Conservation (phyloP, 2,329 filamentous ascomycete genomes). For the Neophaeococcomyces mojaviensis region DNA sequence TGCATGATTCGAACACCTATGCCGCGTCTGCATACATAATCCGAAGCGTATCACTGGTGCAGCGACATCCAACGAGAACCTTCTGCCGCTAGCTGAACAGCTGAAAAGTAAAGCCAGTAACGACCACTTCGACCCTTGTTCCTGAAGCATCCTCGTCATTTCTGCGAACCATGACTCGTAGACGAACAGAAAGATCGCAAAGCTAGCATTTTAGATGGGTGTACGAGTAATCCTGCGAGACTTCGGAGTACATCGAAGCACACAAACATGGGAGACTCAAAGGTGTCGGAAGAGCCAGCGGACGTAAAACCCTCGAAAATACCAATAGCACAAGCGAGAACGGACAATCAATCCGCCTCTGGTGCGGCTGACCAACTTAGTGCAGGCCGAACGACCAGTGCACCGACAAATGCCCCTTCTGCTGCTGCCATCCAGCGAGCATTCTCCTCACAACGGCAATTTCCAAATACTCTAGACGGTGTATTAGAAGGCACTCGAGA, state of each 20-base stretch:
- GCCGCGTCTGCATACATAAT: too few species aligned
- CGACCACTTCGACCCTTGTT: not conserved
- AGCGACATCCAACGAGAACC: too few species aligned
- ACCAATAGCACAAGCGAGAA: too few species aligned
- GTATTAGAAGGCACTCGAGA: slow-evolving; percentile 55
- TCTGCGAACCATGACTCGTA: slow-evolving; percentile 3
- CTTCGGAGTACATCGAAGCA: too few species aligned
- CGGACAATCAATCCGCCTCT: too few species aligned
- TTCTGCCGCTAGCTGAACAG: not conserved
- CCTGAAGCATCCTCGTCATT: not conserved
- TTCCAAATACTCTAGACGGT: slow-evolving; percentile 54
- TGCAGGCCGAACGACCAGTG: slow-evolving; percentile 47
- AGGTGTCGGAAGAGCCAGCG: too few species aligned
- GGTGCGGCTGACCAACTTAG: slow-evolving; percentile 29
- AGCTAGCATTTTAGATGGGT: not conserved
- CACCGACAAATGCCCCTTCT: slow-evolving; percentile 44
- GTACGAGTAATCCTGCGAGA: too few species aligned
- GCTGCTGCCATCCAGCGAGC: slow-evolving; percentile 58
- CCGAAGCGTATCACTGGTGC: too few species aligned
- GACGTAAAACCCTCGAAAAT: too few species aligned
- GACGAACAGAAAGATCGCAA: not conserved
- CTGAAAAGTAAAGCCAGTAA: not conserved
- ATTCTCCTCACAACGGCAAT: slow-evolving; percentile 60
- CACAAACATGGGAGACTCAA: too few species aligned
- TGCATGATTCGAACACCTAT: too few species aligned